Evolutionary conservation across 495 filamentous ascomycete genomes (phyloP).

Genomic region (Aspergillus homomorphus): DNA sequence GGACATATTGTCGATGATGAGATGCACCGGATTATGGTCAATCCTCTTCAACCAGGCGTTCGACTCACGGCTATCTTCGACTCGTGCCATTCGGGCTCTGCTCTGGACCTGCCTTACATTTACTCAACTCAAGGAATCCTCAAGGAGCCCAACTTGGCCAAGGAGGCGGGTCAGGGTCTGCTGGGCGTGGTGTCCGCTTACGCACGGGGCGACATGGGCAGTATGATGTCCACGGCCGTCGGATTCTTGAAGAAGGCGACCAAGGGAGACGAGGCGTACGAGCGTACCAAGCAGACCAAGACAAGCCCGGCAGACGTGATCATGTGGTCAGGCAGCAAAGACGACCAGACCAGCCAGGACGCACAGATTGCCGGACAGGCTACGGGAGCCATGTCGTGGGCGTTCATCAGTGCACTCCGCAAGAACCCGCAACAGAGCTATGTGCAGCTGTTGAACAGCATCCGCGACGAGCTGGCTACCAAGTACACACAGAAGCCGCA

Average conservation of each 20-base stretch:
- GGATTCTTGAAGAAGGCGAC: constrained; percentile 93
- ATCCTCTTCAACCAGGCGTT: constrained; percentile 74
- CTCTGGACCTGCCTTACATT: constrained; percentile 93
- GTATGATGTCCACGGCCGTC: constrained; percentile 75
- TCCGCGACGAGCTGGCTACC: constrained; percentile 82
- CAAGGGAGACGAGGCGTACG: constrained; percentile 74
- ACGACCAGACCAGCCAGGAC: constrained; percentile 80
- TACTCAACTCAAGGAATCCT: constrained; percentile 93
- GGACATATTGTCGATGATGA: constrained; percentile 98
- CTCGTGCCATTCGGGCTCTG: constrained; percentile 97
- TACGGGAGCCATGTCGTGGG: constrained; percentile 97
- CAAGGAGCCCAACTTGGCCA: constrained; percentile 97
- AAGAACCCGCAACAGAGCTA: constrained; percentile 99
- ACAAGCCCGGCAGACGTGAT: constrained; percentile 94
- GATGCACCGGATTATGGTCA: constrained; percentile 97
- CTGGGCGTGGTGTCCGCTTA: constrained; percentile 87
- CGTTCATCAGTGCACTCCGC: constrained; percentile 89
- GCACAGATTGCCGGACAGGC: constrained; percentile 72
- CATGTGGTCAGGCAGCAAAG: constrained; percentile 97
- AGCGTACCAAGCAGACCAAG: constrained; percentile 80
- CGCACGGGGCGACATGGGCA: constrained; percentile 81
- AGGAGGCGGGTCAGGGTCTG: constrained; percentile 93
- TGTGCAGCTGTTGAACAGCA: constrained; percentile 90
- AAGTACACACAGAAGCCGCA: constrained; percentile 97
- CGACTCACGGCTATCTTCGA: constrained; percentile 97